Evolutionary conservation across 2,329 filamentous ascomycete genomes (phyloP), one percentile per base, ranked within the genome.

Genomic region (Nigrospora oryzae): DNA sequence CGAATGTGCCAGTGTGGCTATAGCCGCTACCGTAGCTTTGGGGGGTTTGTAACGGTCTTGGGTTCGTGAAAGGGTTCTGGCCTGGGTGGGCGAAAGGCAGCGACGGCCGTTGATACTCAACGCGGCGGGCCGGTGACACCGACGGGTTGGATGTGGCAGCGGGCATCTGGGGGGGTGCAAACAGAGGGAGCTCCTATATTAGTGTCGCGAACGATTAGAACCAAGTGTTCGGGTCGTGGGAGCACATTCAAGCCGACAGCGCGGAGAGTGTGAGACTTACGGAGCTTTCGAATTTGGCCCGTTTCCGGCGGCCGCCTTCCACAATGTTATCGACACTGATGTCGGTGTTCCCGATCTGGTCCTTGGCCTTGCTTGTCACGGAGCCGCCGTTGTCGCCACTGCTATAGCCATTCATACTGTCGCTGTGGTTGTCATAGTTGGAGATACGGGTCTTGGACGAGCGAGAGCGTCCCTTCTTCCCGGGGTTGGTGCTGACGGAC

Each of bases 291-390:
- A 85, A 85, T 67, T 95, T 96, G 57, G 91, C 88, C 60, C 89
- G 82, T 74, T 97, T 96, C 62, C 93, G 84, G 65, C 93, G 84
- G 54, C 91, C 90, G 60, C 94, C 93, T 67, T 97, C 91, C 49
- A 98, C 86, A 65, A 98, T 97, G 63, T 98, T 98, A 56, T 96
- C 90, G 55, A 96, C 81, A 63, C 91, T 97, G 60, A 98, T 98
- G 56, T 98, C 93, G 14, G 93, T 95, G 62, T 89, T 96, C 40
- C 88, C 89, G 57, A 95, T 80, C 52, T 89, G 85, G 58, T 96
- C 90, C 64, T 87, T 89, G 56, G 77, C 79, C 63, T 86, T 86
- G 57, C 86, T 83, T 47, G 84, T 84, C 53, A 85, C 75, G 45
- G 88, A 90, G 53, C 81, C 84, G 28, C 83, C 87, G 49, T 83